Base-by-base conservation (phyloP, 1,284 basidiomycete species). In the Ustilago xerochloae region DNA sequence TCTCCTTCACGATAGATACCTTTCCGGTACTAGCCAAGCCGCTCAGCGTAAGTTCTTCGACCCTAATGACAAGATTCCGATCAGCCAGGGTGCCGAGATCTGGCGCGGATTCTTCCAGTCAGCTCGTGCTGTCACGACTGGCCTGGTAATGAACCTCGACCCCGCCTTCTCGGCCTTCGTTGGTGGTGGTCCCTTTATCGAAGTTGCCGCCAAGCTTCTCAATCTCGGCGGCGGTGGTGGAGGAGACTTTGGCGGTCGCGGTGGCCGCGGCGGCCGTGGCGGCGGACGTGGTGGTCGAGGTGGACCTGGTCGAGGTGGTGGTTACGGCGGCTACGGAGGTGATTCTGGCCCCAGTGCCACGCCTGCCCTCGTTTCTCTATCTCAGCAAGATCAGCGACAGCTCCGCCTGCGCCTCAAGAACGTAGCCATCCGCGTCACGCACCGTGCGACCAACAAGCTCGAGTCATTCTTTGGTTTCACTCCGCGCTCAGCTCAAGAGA, bases 81-180 rank as follows among this genome's bases (percentile, higher is more conserved):
- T 78, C 54, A 10, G 68, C 3, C 52, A 66, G 39, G 79, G 78
- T 20, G 75, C 72, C 18, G 69, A 75, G 26, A 71, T 81, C 47
- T 61, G 67, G 46, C 63, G 63, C 22, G 79, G 79, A 0, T 73
- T 76, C 64, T 81, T 79, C 65, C 77, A 79, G 47, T 71, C 66
- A 6, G 75, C 70, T 24, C 69, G 77, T 15, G 72, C 77, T 35
- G 72, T 69, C n/a, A 55, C 62, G 8, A 48, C 56, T 3, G 79
- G 79, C 28, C 59, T 76, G 16, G 72, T 79, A n/a, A 55, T 81
- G 63, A 81, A 81, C 48, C 53, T 81, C 35, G 79, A 81, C 58
- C 72, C 70, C 1, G 66, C 75, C 30, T 81, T 72, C 59, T 65
- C 72, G 0, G 69, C 77, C 13, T 79, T 81, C 38, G 50, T 79